Evolutionary conservation across 345 rosid species (phyloP).

Genomic region (Aegle marmelos): DNA sequence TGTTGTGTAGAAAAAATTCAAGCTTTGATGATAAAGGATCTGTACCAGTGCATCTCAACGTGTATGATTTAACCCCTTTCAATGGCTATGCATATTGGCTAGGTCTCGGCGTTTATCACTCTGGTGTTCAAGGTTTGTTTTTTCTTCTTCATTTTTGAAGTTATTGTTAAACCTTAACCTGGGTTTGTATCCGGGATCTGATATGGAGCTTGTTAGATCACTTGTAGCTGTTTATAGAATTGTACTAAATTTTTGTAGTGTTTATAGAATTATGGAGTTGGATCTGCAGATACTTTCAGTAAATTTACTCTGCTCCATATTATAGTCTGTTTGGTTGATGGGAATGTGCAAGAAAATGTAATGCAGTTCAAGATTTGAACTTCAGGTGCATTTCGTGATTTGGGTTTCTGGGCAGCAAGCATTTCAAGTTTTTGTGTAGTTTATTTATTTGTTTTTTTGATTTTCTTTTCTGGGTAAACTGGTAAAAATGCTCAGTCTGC

Average conservation of each 20-base stretch:
- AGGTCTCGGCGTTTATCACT: slow-evolving; percentile 96
- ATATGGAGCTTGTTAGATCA: background rate
- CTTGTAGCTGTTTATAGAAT: background rate
- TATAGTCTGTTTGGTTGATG: slow-evolving; percentile 16
- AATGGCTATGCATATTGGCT: slow-evolving; percentile 98
- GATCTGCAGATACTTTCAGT: background rate
- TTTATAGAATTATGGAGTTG: background rate
- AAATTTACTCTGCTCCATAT: background rate
- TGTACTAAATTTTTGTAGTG: background rate
- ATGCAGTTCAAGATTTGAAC: background rate
- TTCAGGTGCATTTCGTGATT: background rate
- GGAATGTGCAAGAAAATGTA: slow-evolving; percentile 13
- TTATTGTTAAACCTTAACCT: background rate
- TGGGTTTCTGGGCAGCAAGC: background rate
- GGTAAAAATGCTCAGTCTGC: background rate
- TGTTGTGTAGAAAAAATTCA: slow-evolving; percentile 68
- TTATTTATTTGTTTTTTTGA: background rate
- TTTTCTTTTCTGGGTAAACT: too few relatives aligned
- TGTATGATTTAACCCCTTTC: slow-evolving; percentile 89
- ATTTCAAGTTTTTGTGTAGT: background rate
- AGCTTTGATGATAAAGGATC: slow-evolving; percentile 59
- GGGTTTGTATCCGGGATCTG: slow-evolving; percentile 13
- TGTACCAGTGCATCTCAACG: slow-evolving; percentile 89
- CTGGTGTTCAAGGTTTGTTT: slow-evolving; percentile 92
- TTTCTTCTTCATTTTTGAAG: background rate